Evolutionary conservation across 805 yeast species (phyloP), one percentile per base, ranked within the genome.

Genomic region (Nakazawaea holstii): DNA sequence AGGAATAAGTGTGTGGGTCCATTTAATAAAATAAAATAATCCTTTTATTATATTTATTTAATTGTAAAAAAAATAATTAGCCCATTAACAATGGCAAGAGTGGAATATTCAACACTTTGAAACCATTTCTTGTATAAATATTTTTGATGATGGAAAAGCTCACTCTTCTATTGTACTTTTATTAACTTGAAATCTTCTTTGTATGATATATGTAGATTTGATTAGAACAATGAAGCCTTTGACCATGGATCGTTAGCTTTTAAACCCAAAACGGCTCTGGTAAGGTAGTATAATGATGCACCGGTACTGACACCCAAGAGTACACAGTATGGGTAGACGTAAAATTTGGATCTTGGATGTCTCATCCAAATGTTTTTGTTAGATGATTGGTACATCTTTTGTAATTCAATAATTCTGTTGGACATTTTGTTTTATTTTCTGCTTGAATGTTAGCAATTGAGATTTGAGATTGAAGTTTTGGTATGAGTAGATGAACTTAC

Each of bases 291-390:
- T 57, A 83, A 72, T 52, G 94, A 84, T 51, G 78, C 76, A 50
- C 73, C 74, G 44, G 87, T 79, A 54, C 87, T 72, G 52, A 83
- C 74, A 48, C 87, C 70, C 67, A 87, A 82, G 52, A 82, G 72
- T 53, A 87, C 87, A 72, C 76, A 83, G 77, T 81, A 87, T 62
- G 95, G 95, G 70, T 81, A 82, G 55, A 87, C 76, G 64, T 82
- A 67, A 59, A 75, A 70, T 69, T 84, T 84, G 55, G 94, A 79
- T 63, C 81, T 77, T 61, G 85, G 85, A 66, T 76, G 79, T 32
- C 67, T 62, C 51, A 58, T 41, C 81, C 79, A 79, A 59, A 79
- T 66, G 57, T 83, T 83, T 64, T 79, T 80, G 47, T 70, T 65
- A 42, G 83, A 69, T 36, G 67, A 51, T 68, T 80, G 85, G 73